Evolutionary conservation across 331 rosid species (phyloP).

Genomic region (Acacia pycnantha): DNA sequence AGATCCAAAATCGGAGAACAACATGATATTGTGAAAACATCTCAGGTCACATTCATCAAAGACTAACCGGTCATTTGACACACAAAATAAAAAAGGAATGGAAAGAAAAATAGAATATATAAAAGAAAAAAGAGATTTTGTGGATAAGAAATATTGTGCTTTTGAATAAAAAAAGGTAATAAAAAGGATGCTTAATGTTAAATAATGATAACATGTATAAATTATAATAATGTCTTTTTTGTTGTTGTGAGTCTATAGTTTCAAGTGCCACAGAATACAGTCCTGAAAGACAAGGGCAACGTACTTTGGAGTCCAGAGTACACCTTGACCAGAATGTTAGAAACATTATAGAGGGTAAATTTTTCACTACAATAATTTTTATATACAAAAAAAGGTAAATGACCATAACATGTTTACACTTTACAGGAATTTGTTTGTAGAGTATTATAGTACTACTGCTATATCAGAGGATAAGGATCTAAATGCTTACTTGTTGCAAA

Average conservation of each 20-base stretch:
- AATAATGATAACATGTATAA: neutral
- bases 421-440: constrained; percentile 1
- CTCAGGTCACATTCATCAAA: constrained; percentile 1
- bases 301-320: constrained; percentile 4
- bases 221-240: neutral
- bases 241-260: neutral
- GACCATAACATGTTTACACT: neutral
- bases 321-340: neutral
- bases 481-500: constrained; percentile 78
- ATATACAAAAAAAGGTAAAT: neutral
- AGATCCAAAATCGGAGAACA: neutral
- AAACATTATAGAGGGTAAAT: neutral
- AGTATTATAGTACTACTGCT: constrained; percentile 12
- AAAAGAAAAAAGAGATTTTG: neutral
- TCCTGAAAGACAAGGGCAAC: constrained; percentile 10
- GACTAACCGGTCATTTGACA: neutral
- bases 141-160: neutral
- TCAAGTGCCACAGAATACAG: constrained; percentile 1
- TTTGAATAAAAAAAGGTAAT: neutral
- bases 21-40: neutral
- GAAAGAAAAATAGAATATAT: neutral
- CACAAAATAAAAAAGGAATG: neutral
- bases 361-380: neutral
- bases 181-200: neutral
- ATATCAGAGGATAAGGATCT: constrained; percentile 17